Base-by-base conservation (phyloP, 2,329 filamentous ascomycete species). In the Paraconiothyrium brasiliense region DNA sequence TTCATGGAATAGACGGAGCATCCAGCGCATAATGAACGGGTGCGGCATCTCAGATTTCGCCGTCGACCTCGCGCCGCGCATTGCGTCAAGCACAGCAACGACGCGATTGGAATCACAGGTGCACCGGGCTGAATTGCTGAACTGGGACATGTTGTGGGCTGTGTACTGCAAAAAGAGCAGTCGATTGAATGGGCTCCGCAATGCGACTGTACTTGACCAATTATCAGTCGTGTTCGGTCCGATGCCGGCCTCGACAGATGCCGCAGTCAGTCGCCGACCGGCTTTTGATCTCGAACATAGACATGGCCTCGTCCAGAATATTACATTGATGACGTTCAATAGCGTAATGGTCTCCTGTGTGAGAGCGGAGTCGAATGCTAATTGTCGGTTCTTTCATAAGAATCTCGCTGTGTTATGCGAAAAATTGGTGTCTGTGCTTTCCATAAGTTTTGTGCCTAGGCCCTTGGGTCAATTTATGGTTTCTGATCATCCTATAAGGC, bases 21-120 rank as follows among this genome's bases (percentile, higher is more conserved):
- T 41, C 14, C 16, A 41, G 14, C 16, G 14, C 39, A 20, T 41
- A 16, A 8, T n/a, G n/a, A 41, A 41, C 10, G 10, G 7, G 22
- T 13, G 46, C n/a, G 24, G 22, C 46, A 32, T 49, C 14, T 24
- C 30, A 13, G 13, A 44, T 16, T 44, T 49, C n/a, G 22, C 30
- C 41, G 8, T 44, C 41, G 27, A 30, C 9, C 24, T 49, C 46
- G 46, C 46, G 22, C 46, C 20, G 46, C 46, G 46, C 46, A 49
- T 32, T 16, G 24, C 9, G 46, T 49, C 46, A 49, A 49, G 22
- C 46, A 49, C 30, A 13, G 46, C 20, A 48, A 5, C 16, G 27
- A 27, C 46, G 46, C 20, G 46, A 49, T 49, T 32, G 10, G 24
- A 27, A 11, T 32, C 20, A 49, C 20, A 32, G 46, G 46, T 9